These are phyloP conservation scores for Myriosclerotinia duriaeana DNA, from an alignment of 2,329 filamentous ascomycete species.

Conservation along the genomic window DNA sequence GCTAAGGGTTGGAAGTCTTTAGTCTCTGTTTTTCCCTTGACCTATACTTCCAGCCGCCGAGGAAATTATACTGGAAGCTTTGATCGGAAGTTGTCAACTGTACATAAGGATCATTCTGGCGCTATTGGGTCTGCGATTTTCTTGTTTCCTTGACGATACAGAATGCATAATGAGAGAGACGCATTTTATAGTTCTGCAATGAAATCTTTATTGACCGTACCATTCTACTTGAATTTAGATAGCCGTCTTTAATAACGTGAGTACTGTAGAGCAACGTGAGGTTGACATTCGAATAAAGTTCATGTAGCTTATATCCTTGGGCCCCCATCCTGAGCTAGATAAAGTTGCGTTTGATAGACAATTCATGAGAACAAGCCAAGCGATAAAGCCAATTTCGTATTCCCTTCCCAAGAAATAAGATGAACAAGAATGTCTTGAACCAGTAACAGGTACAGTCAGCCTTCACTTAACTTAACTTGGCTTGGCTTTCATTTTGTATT, in stretches of 20 bases:
- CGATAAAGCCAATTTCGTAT: background rate
- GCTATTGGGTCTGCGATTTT: conserved; percentile 36
- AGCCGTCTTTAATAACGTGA: background rate
- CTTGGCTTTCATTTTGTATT: conserved; percentile 8
- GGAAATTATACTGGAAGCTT: conserved; percentile 17
- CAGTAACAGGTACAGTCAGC: background rate
- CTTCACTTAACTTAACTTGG: background rate
- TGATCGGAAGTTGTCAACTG: conserved; percentile 28
- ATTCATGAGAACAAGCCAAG: background rate
- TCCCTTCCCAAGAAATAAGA: background rate
- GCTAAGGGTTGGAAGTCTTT: conserved; percentile 20
- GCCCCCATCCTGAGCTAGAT: background rate
- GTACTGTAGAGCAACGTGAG: background rate
- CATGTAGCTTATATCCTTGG: background rate
- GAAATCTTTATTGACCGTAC: conserved; percentile 3
- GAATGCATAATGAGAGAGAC: conserved; percentile 31
- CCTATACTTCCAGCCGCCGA: background rate
- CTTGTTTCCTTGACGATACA: conserved; percentile 33
- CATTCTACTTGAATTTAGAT: background rate
- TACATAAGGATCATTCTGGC: conserved; percentile 40
- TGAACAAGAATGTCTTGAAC: background rate
- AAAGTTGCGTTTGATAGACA: conserved; percentile 9
- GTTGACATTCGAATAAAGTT: conserved; percentile 8
- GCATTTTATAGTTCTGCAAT: conserved; percentile 12
- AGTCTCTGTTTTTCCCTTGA: conserved; percentile 16